A percentile compares a stretch with the other conserved stretches of the same genome.
phyloP scores from a whole-genome alignment of 2,329 filamentous ascomycete species.

The Colletotrichum cereale region DNA sequence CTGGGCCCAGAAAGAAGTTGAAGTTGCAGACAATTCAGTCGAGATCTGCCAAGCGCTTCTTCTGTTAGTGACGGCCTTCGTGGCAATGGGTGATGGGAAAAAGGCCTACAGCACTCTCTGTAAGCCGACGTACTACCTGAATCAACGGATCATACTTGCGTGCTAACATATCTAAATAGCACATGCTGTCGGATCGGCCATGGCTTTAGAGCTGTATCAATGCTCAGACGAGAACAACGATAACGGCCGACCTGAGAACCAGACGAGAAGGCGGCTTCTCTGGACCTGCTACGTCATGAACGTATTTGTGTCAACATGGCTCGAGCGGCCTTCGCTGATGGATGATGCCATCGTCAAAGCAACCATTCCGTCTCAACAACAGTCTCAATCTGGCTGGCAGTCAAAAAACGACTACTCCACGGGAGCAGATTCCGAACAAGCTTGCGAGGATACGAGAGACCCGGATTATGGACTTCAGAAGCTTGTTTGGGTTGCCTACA shows the following conservation, averaged over 20 bases:
- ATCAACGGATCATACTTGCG: neutral
- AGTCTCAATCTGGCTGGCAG: neutral
- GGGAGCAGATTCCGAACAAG: neutral
- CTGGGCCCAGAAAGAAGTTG: slow-evolving; percentile 29
- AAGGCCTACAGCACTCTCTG: slow-evolving; percentile 17
- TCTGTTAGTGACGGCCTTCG: slow-evolving; percentile 17
- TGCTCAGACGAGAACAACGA: neutral
- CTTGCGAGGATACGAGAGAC: neutral
- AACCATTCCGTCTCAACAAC: slow-evolving; percentile 3
- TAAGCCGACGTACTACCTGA: neutral
- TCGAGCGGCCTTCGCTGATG: slow-evolving; percentile 27
- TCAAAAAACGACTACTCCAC: neutral
- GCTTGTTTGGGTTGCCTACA: slow-evolving; percentile 19
- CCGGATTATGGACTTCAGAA: neutral
- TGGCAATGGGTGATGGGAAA: slow-evolving; percentile 20
- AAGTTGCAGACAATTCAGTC: neutral
- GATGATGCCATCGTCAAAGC: slow-evolving; percentile 29
- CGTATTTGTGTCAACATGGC: slow-evolving; percentile 27
- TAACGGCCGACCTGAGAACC: neutral
- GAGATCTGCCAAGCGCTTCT: slow-evolving; percentile 30
- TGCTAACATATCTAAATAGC: neutral
- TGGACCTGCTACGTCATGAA: slow-evolving; percentile 35
- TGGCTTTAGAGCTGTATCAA: slow-evolving; percentile 24
- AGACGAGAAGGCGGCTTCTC: slow-evolving; percentile 13
- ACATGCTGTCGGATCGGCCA: slow-evolving; percentile 22